A percentile compares a stretch with the other conserved stretches of the same genome.
phyloP scores from a whole-genome alignment of 805 yeast species.

The Yamadazyma tumulicola region DNA sequence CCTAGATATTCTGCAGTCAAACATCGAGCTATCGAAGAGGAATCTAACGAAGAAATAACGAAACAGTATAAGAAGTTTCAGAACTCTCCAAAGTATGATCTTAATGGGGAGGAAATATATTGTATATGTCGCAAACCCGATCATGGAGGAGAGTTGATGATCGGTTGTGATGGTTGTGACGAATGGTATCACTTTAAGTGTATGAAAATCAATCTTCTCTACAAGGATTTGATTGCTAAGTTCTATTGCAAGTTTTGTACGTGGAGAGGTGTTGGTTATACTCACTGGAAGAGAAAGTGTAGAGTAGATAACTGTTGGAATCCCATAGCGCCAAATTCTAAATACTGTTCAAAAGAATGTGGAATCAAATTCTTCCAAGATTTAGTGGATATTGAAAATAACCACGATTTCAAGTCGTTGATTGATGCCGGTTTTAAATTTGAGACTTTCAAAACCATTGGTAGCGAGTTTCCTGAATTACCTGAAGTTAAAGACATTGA shows the following conservation, averaged over 20 bases:
- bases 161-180: slow-evolving; percentile 93
- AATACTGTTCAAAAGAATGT: slow-evolving; percentile 75
- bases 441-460: slow-evolving; percentile 21
- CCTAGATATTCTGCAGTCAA: background rate
- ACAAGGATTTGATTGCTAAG: slow-evolving; percentile 54
- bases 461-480: slow-evolving; percentile 42
- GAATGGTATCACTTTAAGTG: slow-evolving; percentile 92
- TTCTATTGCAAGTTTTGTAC: slow-evolving; percentile 76
- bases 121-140: slow-evolving; percentile 81
- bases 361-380: slow-evolving; percentile 43
- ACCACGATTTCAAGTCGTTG: slow-evolving; percentile 16
- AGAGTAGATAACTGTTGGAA: slow-evolving; percentile 53
- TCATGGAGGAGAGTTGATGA: slow-evolving; percentile 74
- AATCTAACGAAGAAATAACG: slow-evolving; percentile 28
- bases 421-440: background rate
- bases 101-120: slow-evolving; percentile 60
- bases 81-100: slow-evolving; percentile 38
- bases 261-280: slow-evolving; percentile 45
- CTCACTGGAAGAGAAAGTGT: slow-evolving; percentile 78
- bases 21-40: slow-evolving; percentile 13
- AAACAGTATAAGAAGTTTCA: slow-evolving; percentile 35
- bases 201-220: slow-evolving; percentile 52
- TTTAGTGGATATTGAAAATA: background rate
- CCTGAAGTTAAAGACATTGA: slow-evolving; percentile 25
- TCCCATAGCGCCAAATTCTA: slow-evolving; percentile 51